These are phyloP conservation scores for Sporothrix globosa DNA, from an alignment of 2,329 filamentous ascomycete genomes.

Conservation along the genomic window DNA sequence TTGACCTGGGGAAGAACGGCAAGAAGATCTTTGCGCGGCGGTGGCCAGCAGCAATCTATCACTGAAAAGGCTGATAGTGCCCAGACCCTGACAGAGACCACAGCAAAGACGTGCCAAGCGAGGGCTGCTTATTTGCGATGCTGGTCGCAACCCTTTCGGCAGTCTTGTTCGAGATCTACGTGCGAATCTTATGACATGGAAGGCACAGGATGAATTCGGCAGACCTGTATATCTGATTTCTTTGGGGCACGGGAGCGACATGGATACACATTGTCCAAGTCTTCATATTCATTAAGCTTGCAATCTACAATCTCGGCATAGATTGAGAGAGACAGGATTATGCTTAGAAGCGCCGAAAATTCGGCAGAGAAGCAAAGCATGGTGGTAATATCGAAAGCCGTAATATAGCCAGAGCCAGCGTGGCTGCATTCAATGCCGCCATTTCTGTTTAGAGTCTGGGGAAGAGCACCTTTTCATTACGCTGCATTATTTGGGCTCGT, in stretches of 20 bases:
- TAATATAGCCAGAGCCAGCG: neutral
- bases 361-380: slow-evolving; percentile 3
- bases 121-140: neutral
- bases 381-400: neutral
- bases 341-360: slow-evolving; percentile 1
- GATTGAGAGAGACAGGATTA: neutral
- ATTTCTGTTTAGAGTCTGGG: slow-evolving; percentile 4
- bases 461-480: neutral
- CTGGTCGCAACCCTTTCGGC: neutral
- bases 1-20: neutral
- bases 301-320: slow-evolving; percentile 19
- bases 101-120: slow-evolving; percentile 8
- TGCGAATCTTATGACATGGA: neutral
- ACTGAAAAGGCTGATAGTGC: slow-evolving; percentile 5
- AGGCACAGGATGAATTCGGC: neutral
- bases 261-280: neutral
- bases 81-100: slow-evolving; percentile 2
- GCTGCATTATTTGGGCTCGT: slow-evolving; percentile 19
- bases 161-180: neutral
- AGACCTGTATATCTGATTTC: neutral
- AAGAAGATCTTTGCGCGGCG: neutral
- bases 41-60: neutral
- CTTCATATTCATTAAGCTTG: slow-evolving; percentile 23
- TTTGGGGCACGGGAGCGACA: neutral
- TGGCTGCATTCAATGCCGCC: neutral